Evolutionary conservation across 352 stramenopile genomes (phyloP), one percentile per base, ranked within the genome.

Genomic region (Globisporangium apiculatum): DNA sequence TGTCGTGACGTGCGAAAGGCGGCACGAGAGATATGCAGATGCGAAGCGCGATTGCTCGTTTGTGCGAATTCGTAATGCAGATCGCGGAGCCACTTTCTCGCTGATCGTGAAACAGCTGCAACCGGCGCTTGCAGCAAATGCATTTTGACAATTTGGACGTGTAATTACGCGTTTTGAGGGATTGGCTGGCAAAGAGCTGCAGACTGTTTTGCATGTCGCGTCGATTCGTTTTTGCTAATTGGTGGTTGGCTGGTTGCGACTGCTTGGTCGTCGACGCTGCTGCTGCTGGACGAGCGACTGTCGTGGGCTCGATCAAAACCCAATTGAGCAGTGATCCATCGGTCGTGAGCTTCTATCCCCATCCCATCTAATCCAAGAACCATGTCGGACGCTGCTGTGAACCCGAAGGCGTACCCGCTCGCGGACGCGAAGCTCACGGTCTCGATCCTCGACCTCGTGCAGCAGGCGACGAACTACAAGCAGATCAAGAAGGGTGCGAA

Each of bases 401-500:
- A 95, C 84, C 86, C 87, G 43, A 98, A 99, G 86, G 96, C 97
- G 45, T 99, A 99, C 78, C 97, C 97, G 60, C 86, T 99, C 43
- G 95, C 97, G 48, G 96, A 99, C 72, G 94, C 96, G 54, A 97
- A 99, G 70, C 86, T 99, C 51, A 99, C 97, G 15, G 96, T 99
- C 57, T 97, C 89, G 57, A 98, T 99, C 66, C 86, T 99, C 56
- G 97, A 99, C 75, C 80, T 99, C 57, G 91, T 99, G 52, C 97
- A 99, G 78, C 97, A 99, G 73, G 96, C 97, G 46, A 96, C 92
- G 66, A 99, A 99, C 81, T 99, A 99, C 92, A 99, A 99, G 89
- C 97, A 99, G 80, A 98, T 99, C 66, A 99, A 99, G 82, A 99
- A 99, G 85, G 97, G 98, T 55, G 98, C 97, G 57, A 99, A 99